These are phyloP conservation scores for Talaromyces rugulosus DNA, from an alignment of 2,329 filamentous ascomycete genomes.

Conservation along the genomic window DNA sequence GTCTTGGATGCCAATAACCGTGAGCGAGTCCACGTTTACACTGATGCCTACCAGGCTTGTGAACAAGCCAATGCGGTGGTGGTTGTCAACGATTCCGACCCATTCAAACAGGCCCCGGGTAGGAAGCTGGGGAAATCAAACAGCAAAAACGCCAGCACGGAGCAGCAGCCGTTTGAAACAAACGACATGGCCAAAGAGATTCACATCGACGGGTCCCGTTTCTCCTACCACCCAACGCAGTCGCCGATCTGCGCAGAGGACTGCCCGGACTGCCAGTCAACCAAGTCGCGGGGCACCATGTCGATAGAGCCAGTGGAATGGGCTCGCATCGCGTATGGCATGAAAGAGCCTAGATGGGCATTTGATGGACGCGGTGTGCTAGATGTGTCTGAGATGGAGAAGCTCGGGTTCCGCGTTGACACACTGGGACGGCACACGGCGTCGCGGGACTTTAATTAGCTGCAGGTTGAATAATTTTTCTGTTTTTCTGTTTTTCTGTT, in stretches of 20 bases:
- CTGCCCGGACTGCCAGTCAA: conserved; percentile 24
- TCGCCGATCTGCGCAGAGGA: conserved; percentile 23
- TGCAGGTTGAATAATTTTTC: background rate
- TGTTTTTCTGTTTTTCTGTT: background rate
- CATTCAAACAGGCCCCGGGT: conserved; percentile 39
- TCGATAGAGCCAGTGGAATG: conserved; percentile 39
- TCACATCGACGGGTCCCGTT: conserved; percentile 8
- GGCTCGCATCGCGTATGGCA: conserved; percentile 40
- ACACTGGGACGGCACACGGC: conserved; percentile 13
- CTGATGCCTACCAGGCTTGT: conserved; percentile 44
- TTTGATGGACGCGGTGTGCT: conserved; percentile 45
- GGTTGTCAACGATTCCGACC: conserved; percentile 52
- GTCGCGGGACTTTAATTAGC: conserved; percentile 5
- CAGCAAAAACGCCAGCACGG: background rate
- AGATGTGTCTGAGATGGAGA: conserved; percentile 30
- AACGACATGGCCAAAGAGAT: background rate
- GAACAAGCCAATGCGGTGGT: conserved; percentile 45
- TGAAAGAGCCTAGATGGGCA: conserved; percentile 46
- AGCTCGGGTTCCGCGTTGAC: conserved; percentile 33
- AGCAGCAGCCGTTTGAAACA: background rate
- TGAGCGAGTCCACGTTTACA: conserved; percentile 34
- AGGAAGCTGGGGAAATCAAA: conserved; percentile 2
- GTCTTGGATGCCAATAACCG: conserved; percentile 10
- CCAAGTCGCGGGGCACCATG: conserved; percentile 13
- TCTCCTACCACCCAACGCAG: conserved; percentile 18